Evolutionary conservation across 75 land plant species (phyloP), one percentile per base, ranked within the genome.

Genomic region (Sequoiadendron giganteum): DNA sequence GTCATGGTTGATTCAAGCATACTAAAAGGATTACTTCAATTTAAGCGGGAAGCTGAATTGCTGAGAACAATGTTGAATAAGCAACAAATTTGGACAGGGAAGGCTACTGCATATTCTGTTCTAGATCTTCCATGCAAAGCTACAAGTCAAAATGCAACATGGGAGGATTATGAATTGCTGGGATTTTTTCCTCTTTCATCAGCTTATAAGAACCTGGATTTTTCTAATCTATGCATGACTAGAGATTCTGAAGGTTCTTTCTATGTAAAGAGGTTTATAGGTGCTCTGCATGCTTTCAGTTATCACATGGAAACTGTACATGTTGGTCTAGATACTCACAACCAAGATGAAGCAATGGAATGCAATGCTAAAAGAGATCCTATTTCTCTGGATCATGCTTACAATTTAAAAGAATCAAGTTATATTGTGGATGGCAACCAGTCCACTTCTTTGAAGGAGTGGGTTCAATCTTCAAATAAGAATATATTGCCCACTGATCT

Each of bases 141-240:
- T 82, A 82, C 28, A 16, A 0, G 84, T 82, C 84, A 82, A 82
- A 45, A 25, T 43, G 45, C 84, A 47, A 25, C 47, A 82, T 82
- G 84, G 84, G 84, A 82, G 30, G 84, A 82, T 82, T 82, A 45
- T 28, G 84, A 45, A 82, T 82, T 82, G 52, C 28, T 82, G 48
- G 84, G 84, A 2, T 82, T 82, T 82, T 43, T n/a, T 45, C 84
- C 84, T 45, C 84, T 47, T 82, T 45, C 84, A 25, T 28, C 13
- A 2, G 48, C 48, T 47, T 30, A 82, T 25, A 49, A 82, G 52
- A n/a, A 45, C 47, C 84, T 82, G 11, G 49, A 82, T n/a, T 82
- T 82, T 82, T 47, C 52, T n/a, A 82, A 82, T 82, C n/a, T 82
- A n/a, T 82, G 84, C n/a, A 82, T 82, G 84, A 45, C 14, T 45